Conservation (phyloP, 768 basidiomycete genomes). For the Tricholoma flavovirens region DNA sequence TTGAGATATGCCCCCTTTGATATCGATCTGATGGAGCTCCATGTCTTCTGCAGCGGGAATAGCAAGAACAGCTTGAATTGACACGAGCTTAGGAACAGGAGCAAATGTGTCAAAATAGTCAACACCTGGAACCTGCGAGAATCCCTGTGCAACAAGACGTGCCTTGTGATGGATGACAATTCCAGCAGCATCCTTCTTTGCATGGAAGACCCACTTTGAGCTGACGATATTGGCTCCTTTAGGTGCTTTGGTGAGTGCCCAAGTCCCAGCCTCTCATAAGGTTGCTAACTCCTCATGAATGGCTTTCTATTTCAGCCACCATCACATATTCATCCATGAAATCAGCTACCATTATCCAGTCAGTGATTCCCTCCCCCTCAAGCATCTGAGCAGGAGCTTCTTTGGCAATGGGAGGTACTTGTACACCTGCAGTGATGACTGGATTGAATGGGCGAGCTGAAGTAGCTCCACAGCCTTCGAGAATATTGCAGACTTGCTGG, state of each 20-base stretch:
- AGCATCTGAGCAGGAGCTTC: too few relatives aligned
- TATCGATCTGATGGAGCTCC: too few relatives aligned
- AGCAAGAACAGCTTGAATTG: not conserved
- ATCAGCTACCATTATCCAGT: slow-evolving; percentile 6
- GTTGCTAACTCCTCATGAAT: slow-evolving; percentile 25
- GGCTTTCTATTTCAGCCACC: slow-evolving; percentile 14
- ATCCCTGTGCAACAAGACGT: not conserved
- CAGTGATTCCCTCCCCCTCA: slow-evolving; percentile 3
- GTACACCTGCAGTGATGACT: too few relatives aligned
- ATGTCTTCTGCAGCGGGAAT: too few relatives aligned
- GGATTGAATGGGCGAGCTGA: too few relatives aligned
- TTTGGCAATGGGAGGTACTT: too few relatives aligned
- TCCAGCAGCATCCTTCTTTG: not conserved
- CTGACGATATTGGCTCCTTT: not conserved
- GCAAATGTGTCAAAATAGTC: not conserved
- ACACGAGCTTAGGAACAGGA: not conserved
- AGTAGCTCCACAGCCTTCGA: too few relatives aligned
- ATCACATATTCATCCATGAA: slow-evolving; percentile 8
- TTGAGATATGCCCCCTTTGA: too few relatives aligned
- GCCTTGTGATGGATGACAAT: not conserved
- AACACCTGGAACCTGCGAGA: not conserved
- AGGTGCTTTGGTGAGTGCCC: not conserved
- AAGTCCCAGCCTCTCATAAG: slow-evolving; percentile 9
- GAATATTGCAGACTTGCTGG: too few relatives aligned
- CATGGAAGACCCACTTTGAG: not conserved